Percentiles rank a stretch among this genome's conserved stretches.
Evolutionary conservation across 768 basidiomycete species (phyloP).

Genomic region (Tricholoma hemisulphureum): DNA sequence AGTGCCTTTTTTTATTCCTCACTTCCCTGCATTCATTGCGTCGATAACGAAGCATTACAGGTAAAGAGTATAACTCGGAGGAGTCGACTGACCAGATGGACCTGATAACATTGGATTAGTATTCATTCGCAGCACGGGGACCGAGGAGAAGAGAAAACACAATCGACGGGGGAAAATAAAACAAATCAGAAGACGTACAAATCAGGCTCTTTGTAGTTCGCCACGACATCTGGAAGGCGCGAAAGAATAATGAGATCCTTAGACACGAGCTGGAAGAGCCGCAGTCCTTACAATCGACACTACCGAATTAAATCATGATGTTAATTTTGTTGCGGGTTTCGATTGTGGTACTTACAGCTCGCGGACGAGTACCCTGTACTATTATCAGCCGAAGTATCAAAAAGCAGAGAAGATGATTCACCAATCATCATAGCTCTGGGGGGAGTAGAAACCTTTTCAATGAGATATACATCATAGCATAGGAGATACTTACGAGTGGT

Average conservation of each 20-base stretch:
- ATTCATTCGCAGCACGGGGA: neutral
- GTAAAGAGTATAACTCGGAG: neutral
- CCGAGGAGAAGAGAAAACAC: neutral
- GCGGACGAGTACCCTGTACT: constrained; percentile 61
- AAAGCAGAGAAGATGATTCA: constrained; percentile 14
- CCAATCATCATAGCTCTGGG: constrained; percentile 44
- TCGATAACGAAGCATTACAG: constrained; percentile 12
- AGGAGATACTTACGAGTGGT: constrained; percentile 54
- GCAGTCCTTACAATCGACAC: constrained; percentile 65
- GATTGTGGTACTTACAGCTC: constrained; percentile 56
- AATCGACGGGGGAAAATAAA: neutral
- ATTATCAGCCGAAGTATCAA: neutral
- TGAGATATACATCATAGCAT: neutral
- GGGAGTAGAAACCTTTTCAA: neutral
- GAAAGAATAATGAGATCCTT: neutral
- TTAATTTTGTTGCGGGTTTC: neutral
- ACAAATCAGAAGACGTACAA: constrained; percentile 48
- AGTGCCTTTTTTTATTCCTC: constrained; percentile 78
- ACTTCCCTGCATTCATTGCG: constrained; percentile 72
- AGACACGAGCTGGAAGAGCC: neutral
- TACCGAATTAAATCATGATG: constrained; percentile 23
- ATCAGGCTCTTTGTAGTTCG: constrained; percentile 71
- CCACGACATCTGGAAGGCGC: constrained; percentile 59
- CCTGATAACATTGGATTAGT: constrained; percentile 31
- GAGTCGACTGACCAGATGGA: constrained; percentile 73